A percentile compares a stretch with the other conserved stretches of the same genome.
Evolutionary conservation across 805 yeast species (phyloP).

Genomic region (Wickerhamiella qilinensis): DNA sequence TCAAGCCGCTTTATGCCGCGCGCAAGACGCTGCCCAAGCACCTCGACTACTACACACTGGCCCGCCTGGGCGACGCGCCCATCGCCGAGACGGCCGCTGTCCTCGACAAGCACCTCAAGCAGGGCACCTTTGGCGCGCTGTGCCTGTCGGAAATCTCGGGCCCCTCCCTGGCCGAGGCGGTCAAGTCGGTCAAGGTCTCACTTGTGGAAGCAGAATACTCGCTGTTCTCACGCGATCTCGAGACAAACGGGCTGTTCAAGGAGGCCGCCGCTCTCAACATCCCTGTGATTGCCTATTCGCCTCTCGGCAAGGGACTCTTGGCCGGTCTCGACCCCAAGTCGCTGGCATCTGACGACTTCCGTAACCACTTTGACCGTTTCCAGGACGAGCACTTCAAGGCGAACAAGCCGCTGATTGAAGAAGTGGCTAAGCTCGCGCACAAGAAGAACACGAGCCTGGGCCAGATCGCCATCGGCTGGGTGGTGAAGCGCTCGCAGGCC

Average conservation of each 20-base stretch:
- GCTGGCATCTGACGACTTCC: constrained; percentile 38
- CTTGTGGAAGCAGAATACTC: constrained; percentile 72
- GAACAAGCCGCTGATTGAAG: constrained; percentile 35
- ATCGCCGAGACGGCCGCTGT: constrained; percentile 42
- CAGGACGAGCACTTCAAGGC: constrained; percentile 36
- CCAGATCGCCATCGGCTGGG: constrained; percentile 59
- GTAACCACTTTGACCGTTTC: constrained; percentile 40
- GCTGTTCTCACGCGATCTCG: constrained; percentile 45
- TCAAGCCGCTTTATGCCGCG: constrained; percentile 12
- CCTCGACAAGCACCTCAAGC: constrained; percentile 32
- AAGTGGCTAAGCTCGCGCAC: constrained; percentile 35
- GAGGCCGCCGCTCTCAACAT: constrained; percentile 40
- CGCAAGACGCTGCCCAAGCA: constrained; percentile 11
- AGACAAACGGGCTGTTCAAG: constrained; percentile 45
- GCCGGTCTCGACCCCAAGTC: constrained; percentile 40
- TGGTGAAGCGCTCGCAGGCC: constrained; percentile 26
- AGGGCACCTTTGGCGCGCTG: constrained; percentile 50
- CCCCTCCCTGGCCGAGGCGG: constrained; percentile 43
- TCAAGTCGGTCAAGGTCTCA: constrained; percentile 36
- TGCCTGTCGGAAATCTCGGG: constrained; percentile 62
- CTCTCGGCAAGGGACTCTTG: constrained; percentile 63
- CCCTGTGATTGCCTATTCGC: constrained; percentile 68
- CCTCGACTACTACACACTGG: constrained; percentile 48
- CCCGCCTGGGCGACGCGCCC: constrained; percentile 42
- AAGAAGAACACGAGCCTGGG: constrained; percentile 34